Evolutionary conservation across 2,329 filamentous ascomycete genomes (phyloP), one percentile per base, ranked within the genome.

Genomic region (Coniochaeta ligniaria): DNA sequence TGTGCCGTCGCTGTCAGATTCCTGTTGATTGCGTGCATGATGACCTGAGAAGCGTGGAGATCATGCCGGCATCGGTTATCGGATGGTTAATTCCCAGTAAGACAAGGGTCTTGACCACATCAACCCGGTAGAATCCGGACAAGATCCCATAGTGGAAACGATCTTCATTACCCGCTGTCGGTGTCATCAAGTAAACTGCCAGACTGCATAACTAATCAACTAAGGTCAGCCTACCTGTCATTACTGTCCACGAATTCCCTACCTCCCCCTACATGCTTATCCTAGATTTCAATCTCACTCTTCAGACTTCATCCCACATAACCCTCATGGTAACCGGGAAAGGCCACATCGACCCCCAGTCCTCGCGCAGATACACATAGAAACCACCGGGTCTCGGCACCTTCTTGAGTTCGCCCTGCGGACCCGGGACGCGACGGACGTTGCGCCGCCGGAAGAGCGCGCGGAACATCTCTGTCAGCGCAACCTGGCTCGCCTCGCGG

Each of bases 341-440:
- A 1, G 78, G 74, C 67, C 71, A 75, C 22, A 77, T 65, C 8
- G 68, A 70, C 17, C 84, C 83, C 76, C 86, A 85, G 67, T 91
- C 86, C 72, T 88, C 83, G 41, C 82, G 81, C 78, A 91, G 76
- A 70, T 90, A 91, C 7, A 83, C 74, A 11, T 77, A 82, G 70
- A 80, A 81, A 0, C 83, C 84, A 0, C 80, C 83, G 0, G 78
- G 75, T 9, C 78, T 77, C 0, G 77, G 73, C 1, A 91, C 78
- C 75, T 84, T 88, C 78, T 90, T 90, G 64, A 92, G 71, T 68
- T 85, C 75, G 0, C 89, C 89, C 72, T 89, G 85, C 0, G 81
- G 74, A 0, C 89, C 89, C 0, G 83, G 76, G 0, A 83, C 85
- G 33, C 85, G 78, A 6, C 85, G 76, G 12, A 92, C 70, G 59